Evolutionary conservation across 345 rosid genomes (phyloP).

Genomic region (Aquilaria malaccensis): DNA sequence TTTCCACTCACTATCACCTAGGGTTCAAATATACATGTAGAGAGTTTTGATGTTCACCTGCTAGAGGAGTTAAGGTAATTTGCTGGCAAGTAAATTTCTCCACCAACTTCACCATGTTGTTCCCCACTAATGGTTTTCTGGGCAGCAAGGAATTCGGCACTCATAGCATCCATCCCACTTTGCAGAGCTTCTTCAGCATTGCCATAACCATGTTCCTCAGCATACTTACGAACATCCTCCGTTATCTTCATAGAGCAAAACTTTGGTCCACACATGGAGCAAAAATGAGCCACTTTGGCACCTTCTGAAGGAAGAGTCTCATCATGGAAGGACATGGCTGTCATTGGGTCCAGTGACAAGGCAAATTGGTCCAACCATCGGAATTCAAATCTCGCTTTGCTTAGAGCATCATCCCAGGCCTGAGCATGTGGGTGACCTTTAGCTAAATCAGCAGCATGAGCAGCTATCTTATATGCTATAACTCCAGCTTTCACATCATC

Average conservation of each 20-base stretch:
- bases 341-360: constrained; percentile 92
- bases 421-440: constrained; percentile 94
- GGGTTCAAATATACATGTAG: not conserved
- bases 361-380: constrained; percentile 99
- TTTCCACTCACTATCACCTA: not conserved
- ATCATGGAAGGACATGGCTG: constrained; percentile 97
- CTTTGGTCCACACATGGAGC: constrained; percentile 99
- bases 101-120: constrained; percentile 95
- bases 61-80: constrained; percentile 40
- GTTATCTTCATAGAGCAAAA: constrained; percentile 99
- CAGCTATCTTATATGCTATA: constrained; percentile 92
- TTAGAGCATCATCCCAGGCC: constrained; percentile 95
- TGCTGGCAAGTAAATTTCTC: constrained; percentile 88
- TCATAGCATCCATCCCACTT: constrained; percentile 95
- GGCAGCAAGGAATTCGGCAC: constrained; percentile 81
- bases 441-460: constrained; percentile 98
- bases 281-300: constrained; percentile 97
- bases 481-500: constrained; percentile 99
- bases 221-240: constrained; percentile 93
- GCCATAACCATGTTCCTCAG: constrained; percentile 96
- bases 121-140: constrained; percentile 92
- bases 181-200: constrained; percentile 82
- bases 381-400: constrained; percentile 96
- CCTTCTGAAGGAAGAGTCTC: constrained; percentile 97
- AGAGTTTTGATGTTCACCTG: constrained; percentile 42